Evolutionary conservation across 306 rosid genomes (phyloP).

Genomic region (Cucurbita maxima): DNA sequence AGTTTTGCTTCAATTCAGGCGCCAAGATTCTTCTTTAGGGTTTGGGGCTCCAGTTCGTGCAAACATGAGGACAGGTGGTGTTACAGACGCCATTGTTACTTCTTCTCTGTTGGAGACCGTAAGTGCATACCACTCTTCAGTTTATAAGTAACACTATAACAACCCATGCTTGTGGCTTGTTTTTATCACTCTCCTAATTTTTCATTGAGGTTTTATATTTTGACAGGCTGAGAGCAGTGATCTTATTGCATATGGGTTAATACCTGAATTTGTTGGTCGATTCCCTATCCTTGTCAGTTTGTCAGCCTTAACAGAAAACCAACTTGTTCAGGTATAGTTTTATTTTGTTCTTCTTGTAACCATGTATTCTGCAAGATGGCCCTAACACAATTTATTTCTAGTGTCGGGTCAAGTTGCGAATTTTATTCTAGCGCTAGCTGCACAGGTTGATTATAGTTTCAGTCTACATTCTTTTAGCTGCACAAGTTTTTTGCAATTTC

Average conservation of each 20-base stretch:
- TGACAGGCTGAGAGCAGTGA: conserved; percentile 93
- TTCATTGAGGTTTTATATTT: conserved; percentile 3
- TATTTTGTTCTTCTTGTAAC: conserved; percentile 1
- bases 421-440: neutral
- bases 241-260: conserved; percentile 83
- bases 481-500: neutral
- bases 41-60: conserved; percentile 94
- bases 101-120: conserved; percentile 79
- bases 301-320: conserved; percentile 75
- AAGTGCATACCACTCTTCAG: conserved; percentile 18
- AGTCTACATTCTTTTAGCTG: neutral
- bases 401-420: neutral
- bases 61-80: conserved; percentile 71
- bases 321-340: conserved; percentile 65
- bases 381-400: neutral
- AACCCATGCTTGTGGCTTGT: neutral
- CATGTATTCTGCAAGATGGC: neutral
- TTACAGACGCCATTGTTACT: conserved; percentile 67
- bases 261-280: conserved; percentile 96
- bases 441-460: neutral
- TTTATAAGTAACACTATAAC: conserved; percentile 7
- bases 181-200: neutral
- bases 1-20: conserved; percentile 32
- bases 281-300: conserved; percentile 92
- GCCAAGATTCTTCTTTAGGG: conserved; percentile 92